Conservation (phyloP, 306 rosid genomes). For the Corylus heterophylla region DNA sequence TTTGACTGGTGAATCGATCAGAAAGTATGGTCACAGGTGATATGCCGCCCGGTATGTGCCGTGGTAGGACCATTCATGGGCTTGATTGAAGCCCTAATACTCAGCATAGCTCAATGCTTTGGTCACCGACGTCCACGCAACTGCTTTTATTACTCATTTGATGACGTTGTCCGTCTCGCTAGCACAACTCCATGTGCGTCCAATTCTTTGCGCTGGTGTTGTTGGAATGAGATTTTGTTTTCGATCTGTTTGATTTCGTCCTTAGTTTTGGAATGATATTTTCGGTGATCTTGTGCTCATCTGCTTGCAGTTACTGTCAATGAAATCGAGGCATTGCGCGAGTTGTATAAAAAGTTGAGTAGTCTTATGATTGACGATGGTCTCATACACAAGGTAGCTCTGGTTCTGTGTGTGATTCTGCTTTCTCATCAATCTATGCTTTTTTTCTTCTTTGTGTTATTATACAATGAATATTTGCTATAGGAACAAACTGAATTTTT, state of each 20-base stretch:
- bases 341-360: constrained; percentile 67
- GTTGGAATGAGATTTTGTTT: not conserved
- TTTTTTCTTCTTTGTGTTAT: not conserved
- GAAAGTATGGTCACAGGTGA: constrained; percentile 41
- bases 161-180: constrained; percentile 55
- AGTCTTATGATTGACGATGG: constrained; percentile 64
- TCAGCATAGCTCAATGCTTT: constrained; percentile 51
- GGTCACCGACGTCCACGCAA: constrained; percentile 6
- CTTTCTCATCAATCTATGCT: not conserved
- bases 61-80: constrained; percentile 47
- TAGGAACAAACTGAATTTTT: not conserved
- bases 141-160: constrained; percentile 20
- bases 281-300: not conserved
- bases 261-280: not conserved
- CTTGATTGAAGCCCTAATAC: constrained; percentile 38
- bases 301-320: constrained; percentile 55
- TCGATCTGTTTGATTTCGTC: not conserved
- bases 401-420: not conserved
- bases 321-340: constrained; percentile 73
- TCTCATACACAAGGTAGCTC: constrained; percentile 65
- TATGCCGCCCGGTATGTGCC: constrained; percentile 46
- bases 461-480: not conserved
- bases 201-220: not conserved
- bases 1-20: constrained; percentile 8
- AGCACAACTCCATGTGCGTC: constrained; percentile 54